Percentiles rank a stretch among this genome's conserved stretches.
Evolutionary conservation across 148 eudicot genomes (phyloP).

Genomic region (Hydrangea macrophylla): DNA sequence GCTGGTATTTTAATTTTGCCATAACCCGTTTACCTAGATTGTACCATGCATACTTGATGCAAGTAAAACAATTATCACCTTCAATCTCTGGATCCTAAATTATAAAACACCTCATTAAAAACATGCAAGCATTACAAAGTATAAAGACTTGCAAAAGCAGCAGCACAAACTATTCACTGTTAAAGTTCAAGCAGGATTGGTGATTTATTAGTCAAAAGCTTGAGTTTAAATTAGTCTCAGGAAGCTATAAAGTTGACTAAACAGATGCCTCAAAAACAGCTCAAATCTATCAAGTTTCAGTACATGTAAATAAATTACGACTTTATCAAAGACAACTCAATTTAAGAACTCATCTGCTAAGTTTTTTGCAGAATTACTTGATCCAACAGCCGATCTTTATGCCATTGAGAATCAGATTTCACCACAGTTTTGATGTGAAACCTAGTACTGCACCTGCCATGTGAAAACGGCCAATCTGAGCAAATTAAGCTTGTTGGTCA

Average conservation of each 20-base stretch:
- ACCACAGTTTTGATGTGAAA: background rate
- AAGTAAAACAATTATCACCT: no score
- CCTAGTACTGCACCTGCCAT: background rate
- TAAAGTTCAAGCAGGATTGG: slow-evolving; percentile 4
- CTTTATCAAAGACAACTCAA: slow-evolving; percentile 10
- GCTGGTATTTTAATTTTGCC: no score
- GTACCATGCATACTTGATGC: no score
- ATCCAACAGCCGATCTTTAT: slow-evolving; percentile 3
- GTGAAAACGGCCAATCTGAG: background rate
- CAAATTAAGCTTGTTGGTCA: slow-evolving; percentile 13
- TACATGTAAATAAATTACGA: slow-evolving; percentile 2
- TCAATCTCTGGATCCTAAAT: no score
- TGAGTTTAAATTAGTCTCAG: slow-evolving; percentile 10
- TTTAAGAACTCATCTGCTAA: slow-evolving; percentile 16
- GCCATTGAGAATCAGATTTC: slow-evolving; percentile 4
- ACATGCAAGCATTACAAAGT: no score
- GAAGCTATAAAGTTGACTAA: background rate
- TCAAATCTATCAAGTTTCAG: slow-evolving; percentile 5
- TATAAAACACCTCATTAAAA: no score
- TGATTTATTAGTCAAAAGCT: slow-evolving; percentile 6
- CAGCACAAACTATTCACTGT: slow-evolving; percentile 7
- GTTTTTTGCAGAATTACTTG: background rate
- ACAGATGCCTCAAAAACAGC: slow-evolving; percentile 13
- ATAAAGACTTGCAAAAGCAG: background rate
- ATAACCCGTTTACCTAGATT: background rate